Percentiles rank a stretch among this genome's conserved stretches.
Conservation (phyloP, 306 rosid genomes). For the Lablab purpureus region DNA sequence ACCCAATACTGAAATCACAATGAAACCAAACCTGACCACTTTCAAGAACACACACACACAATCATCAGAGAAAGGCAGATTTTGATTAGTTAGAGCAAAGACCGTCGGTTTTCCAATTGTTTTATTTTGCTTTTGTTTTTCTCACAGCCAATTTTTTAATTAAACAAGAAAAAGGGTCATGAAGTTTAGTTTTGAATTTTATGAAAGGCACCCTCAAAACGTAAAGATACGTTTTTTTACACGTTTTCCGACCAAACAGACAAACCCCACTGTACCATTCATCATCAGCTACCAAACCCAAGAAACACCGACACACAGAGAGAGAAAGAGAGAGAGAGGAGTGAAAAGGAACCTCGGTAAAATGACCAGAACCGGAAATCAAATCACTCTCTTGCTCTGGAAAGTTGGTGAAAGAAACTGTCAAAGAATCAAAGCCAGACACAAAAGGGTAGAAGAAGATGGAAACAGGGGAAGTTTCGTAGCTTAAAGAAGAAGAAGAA, state of each 20-base stretch:
- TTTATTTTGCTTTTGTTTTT: neutral
- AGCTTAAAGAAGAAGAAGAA: constrained; percentile 6
- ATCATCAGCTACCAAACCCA: constrained; percentile 22
- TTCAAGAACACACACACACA: constrained; percentile 26
- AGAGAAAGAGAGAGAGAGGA: constrained; percentile 34
- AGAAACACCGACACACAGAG: constrained; percentile 51
- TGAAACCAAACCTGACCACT: constrained; percentile 34
- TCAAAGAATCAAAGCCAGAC: neutral
- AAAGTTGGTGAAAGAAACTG: constrained; percentile 40
- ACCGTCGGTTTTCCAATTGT: neutral
- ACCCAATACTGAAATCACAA: constrained; percentile 25
- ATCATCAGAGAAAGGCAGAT: neutral
- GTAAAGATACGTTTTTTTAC: neutral
- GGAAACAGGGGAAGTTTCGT: constrained; percentile 33
- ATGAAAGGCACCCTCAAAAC: constrained; percentile 1
- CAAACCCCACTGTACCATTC: constrained; percentile 31
- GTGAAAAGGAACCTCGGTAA: constrained; percentile 42
- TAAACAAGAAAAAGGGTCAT: constrained; percentile 22
- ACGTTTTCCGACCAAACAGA: constrained; percentile 26
- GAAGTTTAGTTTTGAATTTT: constrained; percentile 21
- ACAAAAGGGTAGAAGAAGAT: constrained; percentile 4
- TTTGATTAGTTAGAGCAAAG: constrained; percentile 23
- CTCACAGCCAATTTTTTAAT: neutral
- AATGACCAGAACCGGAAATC: constrained; percentile 43
- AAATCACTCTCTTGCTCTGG: constrained; percentile 37